Base-by-base conservation (phyloP, 1,284 basidiomycete species). In the Singerocomus inundabilis region DNA sequence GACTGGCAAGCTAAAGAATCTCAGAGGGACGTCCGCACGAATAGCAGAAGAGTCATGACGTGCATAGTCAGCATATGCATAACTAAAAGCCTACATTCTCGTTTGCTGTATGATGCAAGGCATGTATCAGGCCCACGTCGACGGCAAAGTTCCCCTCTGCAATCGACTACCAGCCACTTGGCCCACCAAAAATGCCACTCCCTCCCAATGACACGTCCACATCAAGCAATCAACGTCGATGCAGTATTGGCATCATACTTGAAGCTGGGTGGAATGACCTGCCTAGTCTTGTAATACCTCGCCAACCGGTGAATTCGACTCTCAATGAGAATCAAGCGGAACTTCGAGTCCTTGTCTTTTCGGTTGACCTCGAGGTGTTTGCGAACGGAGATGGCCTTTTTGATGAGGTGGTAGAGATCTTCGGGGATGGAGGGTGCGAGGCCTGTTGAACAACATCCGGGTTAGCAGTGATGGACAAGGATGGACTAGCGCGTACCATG, bases 381-480 rank as follows among this genome's bases (percentile, higher is more conserved):
- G 77, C 96, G 93, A 70, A 99, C 93, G 62, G 91, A 82, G 71
- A 98, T 95, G 72, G 96, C 96, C 87, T 98, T 98, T 88, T 98
- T 98, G 84, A 98, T 90, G 73, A 98, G 88, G 85, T 94, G 89
- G 90, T 93, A 98, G 56, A 98, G 88, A 84, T 98, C 96, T 85
- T 99, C 96, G 66, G 96, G 96, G 79, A 98, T 93, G 76, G 88
- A 83, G 68, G 95, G 95, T 72, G 89, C 95, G 76, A 98, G 91
- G 77, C 93, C 93, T 95, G 44, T 52, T 51, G 48, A 8, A 12
- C 33, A 26, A 59, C 59, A 62, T 59, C 44, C 69, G 64, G 70
- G 67, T 62, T 57, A 46, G 55, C 10, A 39, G 37, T 28, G 49
- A 28, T 8, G n/a, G 13, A 43, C 13, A 47, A 29, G 34, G 30